Base-by-base conservation (phyloP, 2,329 filamentous ascomycete species). In the Hypomyces perniciosus region DNA sequence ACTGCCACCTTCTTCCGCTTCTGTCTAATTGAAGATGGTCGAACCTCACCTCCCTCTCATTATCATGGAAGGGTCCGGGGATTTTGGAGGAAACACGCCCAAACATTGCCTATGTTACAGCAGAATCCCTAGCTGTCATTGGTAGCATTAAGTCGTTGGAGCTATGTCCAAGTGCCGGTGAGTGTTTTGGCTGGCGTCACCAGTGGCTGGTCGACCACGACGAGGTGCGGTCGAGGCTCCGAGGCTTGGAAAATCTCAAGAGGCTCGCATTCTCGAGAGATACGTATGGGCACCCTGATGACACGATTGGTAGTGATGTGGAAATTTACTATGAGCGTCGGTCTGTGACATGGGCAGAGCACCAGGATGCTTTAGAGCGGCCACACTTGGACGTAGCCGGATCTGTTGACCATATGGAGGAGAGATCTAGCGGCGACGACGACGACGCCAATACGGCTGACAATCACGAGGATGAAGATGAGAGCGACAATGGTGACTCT, bases 1-100 rank as follows among this genome's bases (percentile, higher is more conserved):
- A 48, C 8, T 10, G 7, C 6, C n/a, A 43, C 4, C 39, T 48
- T 30, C 39, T 48, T 30, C 46, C 46, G 7, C 30, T 41, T n/a
- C 31, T 48, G 4, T 35, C 46, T 1, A 29, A 8, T 30, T 29
- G 31, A 6, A 29, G 20, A 43, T 48, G 39, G 39, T 43, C 31
- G 12, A 43, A 48, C 6, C 46, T 48, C 12, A 43, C 39, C 2
- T 48, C 46, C 26, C 46, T 48, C 31, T 48, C 46, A 8, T 28
- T 48, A 30, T 42, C 31, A 28, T 48, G 46, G 46, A 38, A 20
- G 27, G 31, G 29, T 2, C 39, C 31, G 8, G 38, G 1, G 9
- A 10, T 33, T 20, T 13, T 3, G 8, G 10, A 1, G 20, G 26
- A 29, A 20, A 26, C 37, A n/a, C 1, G 2, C 4, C 7, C 35